Conservation (phyloP, 2,329 filamentous ascomycete genomes). For the Aspergillus viridinutans region DNA sequence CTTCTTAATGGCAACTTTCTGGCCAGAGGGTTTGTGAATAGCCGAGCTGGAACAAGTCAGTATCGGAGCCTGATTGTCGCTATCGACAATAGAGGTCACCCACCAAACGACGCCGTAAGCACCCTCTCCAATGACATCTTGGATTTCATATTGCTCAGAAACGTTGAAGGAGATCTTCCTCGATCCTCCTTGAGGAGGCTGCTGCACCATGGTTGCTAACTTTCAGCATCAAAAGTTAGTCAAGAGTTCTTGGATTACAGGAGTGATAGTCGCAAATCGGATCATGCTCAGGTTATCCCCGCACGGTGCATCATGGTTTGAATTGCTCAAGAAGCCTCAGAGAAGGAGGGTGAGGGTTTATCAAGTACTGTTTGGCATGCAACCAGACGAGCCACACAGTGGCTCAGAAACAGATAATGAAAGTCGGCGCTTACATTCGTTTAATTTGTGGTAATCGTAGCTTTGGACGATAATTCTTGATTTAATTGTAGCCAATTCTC, state of each 20-base stretch:
- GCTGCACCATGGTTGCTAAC: conserved; percentile 38
- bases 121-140: conserved; percentile 97
- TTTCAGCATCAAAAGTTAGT: conserved; percentile 11
- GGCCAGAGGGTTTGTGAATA: conserved; percentile 93
- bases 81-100: conserved; percentile 30
- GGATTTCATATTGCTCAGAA: conserved; percentile 98
- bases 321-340: conserved; percentile 2
- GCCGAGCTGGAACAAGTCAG: conserved; percentile 64
- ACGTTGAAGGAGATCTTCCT: conserved; percentile 99
- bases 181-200: conserved; percentile 52
- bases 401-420: background rate
- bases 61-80: conserved; percentile 1
- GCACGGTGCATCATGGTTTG: background rate
- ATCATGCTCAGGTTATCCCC: background rate
- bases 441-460: background rate
- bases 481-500: conserved; percentile 1
- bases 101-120: conserved; percentile 98
- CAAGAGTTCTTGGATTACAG: background rate
- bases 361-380: background rate
- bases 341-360: background rate
- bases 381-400: conserved; percentile 15
- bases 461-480: background rate
- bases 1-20: conserved; percentile 99
- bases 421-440: conserved; percentile 8
- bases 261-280: background rate